phyloP scores from a whole-genome alignment of 495 filamentous ascomycete species.

The Daldinia concentrica region DNA sequence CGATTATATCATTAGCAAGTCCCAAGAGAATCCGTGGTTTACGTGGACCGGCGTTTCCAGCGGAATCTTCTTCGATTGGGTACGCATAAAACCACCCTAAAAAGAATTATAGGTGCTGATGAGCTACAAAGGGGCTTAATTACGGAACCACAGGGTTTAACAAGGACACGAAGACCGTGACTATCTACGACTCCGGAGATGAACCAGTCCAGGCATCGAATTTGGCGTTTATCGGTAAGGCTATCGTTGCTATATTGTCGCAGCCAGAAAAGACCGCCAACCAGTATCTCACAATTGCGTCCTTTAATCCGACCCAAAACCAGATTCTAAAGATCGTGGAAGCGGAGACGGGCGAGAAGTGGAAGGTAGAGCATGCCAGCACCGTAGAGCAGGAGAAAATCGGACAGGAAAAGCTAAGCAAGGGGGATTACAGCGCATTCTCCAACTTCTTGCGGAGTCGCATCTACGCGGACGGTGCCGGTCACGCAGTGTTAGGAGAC shows the following conservation, averaged over 20 bases:
- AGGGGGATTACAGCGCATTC: conserved; percentile 56
- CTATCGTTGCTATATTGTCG: conserved; percentile 58
- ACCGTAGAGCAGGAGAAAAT: conserved; percentile 56
- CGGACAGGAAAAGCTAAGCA: conserved; percentile 56
- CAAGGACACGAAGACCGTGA: conserved; percentile 53
- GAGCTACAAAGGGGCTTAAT: conserved; percentile 54
- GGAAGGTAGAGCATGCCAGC: conserved; percentile 48
- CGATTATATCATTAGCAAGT: conserved; percentile 59
- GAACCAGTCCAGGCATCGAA: conserved; percentile 59
- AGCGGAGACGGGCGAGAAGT: conserved; percentile 57
- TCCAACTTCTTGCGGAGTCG: conserved; percentile 50
- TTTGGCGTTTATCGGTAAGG: conserved; percentile 57
- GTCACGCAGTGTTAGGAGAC: conserved; percentile 46
- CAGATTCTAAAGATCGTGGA: conserved; percentile 61
- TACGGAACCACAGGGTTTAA: conserved; percentile 52
- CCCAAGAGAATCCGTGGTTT: conserved; percentile 50
- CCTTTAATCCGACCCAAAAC: conserved; percentile 63
- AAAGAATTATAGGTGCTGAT: neutral
- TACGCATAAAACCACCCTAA: conserved; percentile 26
- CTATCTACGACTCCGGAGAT: conserved; percentile 64
- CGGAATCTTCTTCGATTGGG: conserved; percentile 63
- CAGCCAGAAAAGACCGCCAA: conserved; percentile 66
- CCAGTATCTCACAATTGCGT: conserved; percentile 58
- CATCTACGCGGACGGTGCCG: conserved; percentile 57
- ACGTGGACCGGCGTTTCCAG: conserved; percentile 62